Evolutionary conservation across 1,139 yeast species (phyloP), one percentile per base, ranked within the genome.

Genomic region (Trichomonascaceae sp.): DNA sequence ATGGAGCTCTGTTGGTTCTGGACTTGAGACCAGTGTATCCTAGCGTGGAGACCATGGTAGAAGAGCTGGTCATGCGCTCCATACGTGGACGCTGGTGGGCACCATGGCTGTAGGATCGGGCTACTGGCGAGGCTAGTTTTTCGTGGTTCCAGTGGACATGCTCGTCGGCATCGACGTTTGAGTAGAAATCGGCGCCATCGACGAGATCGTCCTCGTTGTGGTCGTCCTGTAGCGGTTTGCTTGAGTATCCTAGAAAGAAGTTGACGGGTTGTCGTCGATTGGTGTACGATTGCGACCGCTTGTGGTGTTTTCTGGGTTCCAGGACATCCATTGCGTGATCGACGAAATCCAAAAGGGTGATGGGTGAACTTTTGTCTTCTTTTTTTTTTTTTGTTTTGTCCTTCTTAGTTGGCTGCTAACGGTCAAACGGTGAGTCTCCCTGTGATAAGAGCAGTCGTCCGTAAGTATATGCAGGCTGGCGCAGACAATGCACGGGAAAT

Each of bases 191-290:
- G 22, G 22, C 13, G 3, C 29, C 18, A 13, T 27, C 33, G 31
- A 31, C 31, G 20, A 27, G 28, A 17, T 38, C 38, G 4, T 27
- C 26, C n/a, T 34, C 35, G 17, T 17, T 17, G 18, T 37, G 37
- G 27, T 25, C 32, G 17, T 25, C 38, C 26, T 30, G 29, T 17
- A 32, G 32, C 16, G 31, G 30, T 30, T 23, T 36, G 26, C 27
- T 31, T 3, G 43, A 41, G 16, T 37, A 32, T 6, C 43, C 43
- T 30, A 40, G 31, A 27, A 27, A 43, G 32, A 36, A 43, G 16
- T 25, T 26, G 15, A 27, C 37, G 16, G 32, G 37, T 26, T 6
- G 40, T 22, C 29, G 30, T 27, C 14, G 27, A 20, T 6, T 28
- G 17, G 17, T 26, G 22, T 18, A 11, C 13, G 27, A 22, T 14